Evolutionary conservation across 768 basidiomycete species (phyloP), one percentile per base, ranked within the genome.

Genomic region (Tephrocybe sp.): DNA sequence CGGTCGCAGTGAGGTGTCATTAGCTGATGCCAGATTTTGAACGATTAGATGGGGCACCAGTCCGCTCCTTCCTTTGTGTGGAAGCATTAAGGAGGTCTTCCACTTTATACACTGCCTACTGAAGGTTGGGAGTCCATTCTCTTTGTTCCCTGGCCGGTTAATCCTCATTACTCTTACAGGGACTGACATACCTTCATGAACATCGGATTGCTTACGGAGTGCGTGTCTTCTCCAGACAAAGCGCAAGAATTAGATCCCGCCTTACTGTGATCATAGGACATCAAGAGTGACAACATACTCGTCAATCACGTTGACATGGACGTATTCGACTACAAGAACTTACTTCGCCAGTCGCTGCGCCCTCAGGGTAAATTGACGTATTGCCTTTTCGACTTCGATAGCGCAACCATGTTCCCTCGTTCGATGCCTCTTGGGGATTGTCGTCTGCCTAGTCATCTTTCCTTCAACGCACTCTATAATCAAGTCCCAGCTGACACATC

Each of bases 201-300:
- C 45, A 51, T 26, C 59, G 56, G 26, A 64, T 64, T 4, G 21
- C 54, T 32, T 63, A 66, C 28, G 57, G 57, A 3, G 65, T 64
- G 40, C 15, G 62, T 43, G 10, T 17, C 21, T 34, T n/a, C 6
- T 30, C 9, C 9, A 15, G n/a, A n/a, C 32, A 25, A 8, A 6
- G 12, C 20, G 15, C 39, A 15, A 25, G 34, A 9, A 36, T 36
- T 9, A 32, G 3, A 4, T 8, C 38, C 12, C 38, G 12, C n/a
- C 8, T 36, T 5, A 4, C 15, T n/a, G 15, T 36, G 4, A 15
- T 36, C 38, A 18, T 41, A 54, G 56, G 56, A 58, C 40, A 47
- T 59, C 3, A 56, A 48, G 11, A 9, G 26, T 1, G 46, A 20
- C 4, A 67, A 65, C 48, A 39, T 58, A 1, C 52, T 65, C 7